Base-by-base conservation (phyloP, 1,284 basidiomycete genomes). In the Amylostereum chailletii region DNA sequence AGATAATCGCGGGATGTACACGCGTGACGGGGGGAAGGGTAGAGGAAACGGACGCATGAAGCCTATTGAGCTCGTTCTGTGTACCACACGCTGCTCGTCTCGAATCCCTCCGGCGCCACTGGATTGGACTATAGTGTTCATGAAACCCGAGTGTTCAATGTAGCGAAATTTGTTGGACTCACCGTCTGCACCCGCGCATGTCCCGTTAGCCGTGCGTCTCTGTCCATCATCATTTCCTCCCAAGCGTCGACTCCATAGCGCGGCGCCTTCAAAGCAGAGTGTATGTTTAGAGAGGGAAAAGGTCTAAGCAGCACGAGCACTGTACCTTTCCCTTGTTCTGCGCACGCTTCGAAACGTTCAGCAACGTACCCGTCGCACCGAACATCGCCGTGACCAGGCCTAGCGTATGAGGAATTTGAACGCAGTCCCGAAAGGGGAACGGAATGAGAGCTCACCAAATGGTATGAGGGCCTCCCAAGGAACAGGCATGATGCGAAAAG, bases 381-480 rank as follows among this genome's bases (percentile, higher is more conserved):
- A 95, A 96, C 86, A 93, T 87, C 55, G 76, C 75, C 53, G 91
- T 92, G 55, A 95, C 64, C 57, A 94, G 81, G 66, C 82, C 93
- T 94, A 34, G 27, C 27, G 11, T 9, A 27, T 37, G 19, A 42
- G 6, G 40, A 34, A 48, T 37, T 46, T 11, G 29, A 32, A 42
- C n/a, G 41, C 6, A 9, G 10, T 32, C 42, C 5, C 2, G n/a
- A 3, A n/a, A 31, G 29, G 10, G n/a, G 11, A 5, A 30, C 10
- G 30, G 39, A 46, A 46, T 41, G n/a, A 45, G 31, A 33, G 37
- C 55, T 42, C 65, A 92, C 93, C 92, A 62, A 93, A 92, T 42
- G 93, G 93, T 73, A 96, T 89, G 58, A 94, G 76, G 44, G 93
- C 91, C 75, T 95, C 92, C 86, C 89, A 95, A 57, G 92, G 92